A percentile compares a stretch with the other conserved stretches of the same genome.
These are phyloP conservation scores for Amesomyces nigricolor DNA, from an alignment of 2,329 filamentous ascomycete species.

Conservation along the genomic window DNA sequence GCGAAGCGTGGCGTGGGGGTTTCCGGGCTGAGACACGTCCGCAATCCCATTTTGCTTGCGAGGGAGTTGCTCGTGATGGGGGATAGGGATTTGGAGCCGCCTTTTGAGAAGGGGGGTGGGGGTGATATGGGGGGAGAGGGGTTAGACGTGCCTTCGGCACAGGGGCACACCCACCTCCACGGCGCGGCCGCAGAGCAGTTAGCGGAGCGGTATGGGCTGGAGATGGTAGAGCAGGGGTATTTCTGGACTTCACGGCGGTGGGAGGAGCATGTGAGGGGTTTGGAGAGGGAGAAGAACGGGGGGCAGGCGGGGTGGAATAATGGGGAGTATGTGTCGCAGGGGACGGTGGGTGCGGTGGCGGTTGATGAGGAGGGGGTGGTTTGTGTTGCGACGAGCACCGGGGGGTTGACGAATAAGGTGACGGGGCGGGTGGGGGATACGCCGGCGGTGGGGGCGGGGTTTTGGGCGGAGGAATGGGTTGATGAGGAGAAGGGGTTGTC, in stretches of 20 bases:
- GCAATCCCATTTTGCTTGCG: slow-evolving; percentile 73
- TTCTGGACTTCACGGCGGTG: slow-evolving; percentile 72
- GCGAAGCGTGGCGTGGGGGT: slow-evolving; percentile 75
- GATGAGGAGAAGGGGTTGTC: slow-evolving; percentile 36
- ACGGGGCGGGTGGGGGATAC: slow-evolving; percentile 83
- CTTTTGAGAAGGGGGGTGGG: slow-evolving; percentile 12
- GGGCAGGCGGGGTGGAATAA: slow-evolving; percentile 50
- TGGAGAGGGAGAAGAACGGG: slow-evolving; percentile 41
- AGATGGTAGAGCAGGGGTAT: slow-evolving; percentile 63
- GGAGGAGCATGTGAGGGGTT: slow-evolving; percentile 59
- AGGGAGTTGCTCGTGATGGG: slow-evolving; percentile 61
- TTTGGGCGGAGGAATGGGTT: slow-evolving; percentile 83
- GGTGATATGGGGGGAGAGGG: slow-evolving; percentile 3
- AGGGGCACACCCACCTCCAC: slow-evolving; percentile 64
- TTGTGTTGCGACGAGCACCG: slow-evolving; percentile 62
- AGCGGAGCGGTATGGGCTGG: slow-evolving; percentile 62
- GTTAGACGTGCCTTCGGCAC: slow-evolving; percentile 50
- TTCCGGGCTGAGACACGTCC: slow-evolving; percentile 66
- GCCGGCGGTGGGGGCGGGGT: slow-evolving; percentile 75
- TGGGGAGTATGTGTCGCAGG: slow-evolving; percentile 68
- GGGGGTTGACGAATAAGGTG: slow-evolving; percentile 83
- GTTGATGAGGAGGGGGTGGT: slow-evolving; percentile 70
- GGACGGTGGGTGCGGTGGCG: slow-evolving; percentile 78
- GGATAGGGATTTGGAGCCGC: slow-evolving; percentile 46
- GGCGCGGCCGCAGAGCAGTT: slow-evolving; percentile 64